phyloP scores from a whole-genome alignment of 75 land plant species.

The Pinus albicaulis region DNA sequence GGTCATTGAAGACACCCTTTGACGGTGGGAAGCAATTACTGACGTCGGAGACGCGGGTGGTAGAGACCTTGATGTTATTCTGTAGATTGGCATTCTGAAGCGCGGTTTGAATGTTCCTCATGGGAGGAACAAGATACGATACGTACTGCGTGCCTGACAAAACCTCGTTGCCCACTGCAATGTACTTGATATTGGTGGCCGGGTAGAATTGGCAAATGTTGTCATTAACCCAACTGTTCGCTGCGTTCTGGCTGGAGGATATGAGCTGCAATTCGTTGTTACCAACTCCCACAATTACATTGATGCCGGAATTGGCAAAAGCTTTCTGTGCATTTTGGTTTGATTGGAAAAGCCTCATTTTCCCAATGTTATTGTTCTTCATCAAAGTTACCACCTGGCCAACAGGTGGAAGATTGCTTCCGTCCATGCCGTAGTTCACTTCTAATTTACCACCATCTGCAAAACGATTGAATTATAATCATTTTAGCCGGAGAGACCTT shows the following conservation, averaged over 20 bases:
- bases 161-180: slow-evolving; percentile 30
- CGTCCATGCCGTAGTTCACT: slow-evolving; percentile 27
- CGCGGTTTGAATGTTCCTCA: slow-evolving; percentile 40
- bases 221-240: slow-evolving; percentile 26
- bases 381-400: slow-evolving; percentile 19
- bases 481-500: too few species aligned
- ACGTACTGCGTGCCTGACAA: slow-evolving; percentile 4
- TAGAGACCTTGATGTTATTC: slow-evolving; percentile 44
- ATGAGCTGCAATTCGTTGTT: slow-evolving; percentile 27
- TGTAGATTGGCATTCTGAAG: slow-evolving; percentile 21
- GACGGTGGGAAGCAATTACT: slow-evolving; percentile 48
- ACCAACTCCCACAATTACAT: slow-evolving; percentile 15
- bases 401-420: slow-evolving; percentile 18
- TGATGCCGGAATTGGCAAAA: slow-evolving; percentile 20
- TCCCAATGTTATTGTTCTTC: slow-evolving; percentile 8
- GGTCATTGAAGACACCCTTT: slow-evolving; percentile 23
- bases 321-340: neutral
- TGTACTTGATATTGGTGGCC: slow-evolving; percentile 17
- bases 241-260: slow-evolving; percentile 22
- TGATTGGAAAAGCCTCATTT: neutral
- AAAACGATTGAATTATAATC: neutral
- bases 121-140: slow-evolving; percentile 14
- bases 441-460: slow-evolving; percentile 28
- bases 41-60: slow-evolving; percentile 23
- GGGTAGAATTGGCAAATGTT: slow-evolving; percentile 21